Evolutionary conservation across 2,329 filamentous ascomycete species (phyloP).

Genomic region (Lecanicillium sp.): DNA sequence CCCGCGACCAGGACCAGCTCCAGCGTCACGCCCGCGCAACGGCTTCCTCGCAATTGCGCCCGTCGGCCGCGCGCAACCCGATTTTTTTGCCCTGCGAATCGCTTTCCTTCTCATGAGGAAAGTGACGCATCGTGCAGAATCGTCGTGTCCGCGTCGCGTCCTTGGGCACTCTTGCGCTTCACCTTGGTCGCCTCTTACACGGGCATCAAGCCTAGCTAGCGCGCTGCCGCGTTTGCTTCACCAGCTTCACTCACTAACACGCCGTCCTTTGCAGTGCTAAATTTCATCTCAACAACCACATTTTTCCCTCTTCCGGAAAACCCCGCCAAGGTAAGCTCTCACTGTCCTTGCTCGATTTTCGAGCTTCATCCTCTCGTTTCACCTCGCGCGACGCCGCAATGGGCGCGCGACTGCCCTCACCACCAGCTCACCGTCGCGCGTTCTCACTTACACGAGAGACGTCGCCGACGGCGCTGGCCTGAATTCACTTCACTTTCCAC

Average conservation of each 20-base stretch:
- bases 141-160: too few relatives aligned
- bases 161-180: conserved; percentile 2
- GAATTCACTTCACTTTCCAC: not conserved
- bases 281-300: conserved; percentile 5
- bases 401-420: conserved; percentile 5
- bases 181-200: conserved; percentile 3
- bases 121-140: not conserved
- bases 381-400: not conserved
- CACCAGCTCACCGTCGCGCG: conserved; percentile 5
- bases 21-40: conserved; percentile 11
- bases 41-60: conserved; percentile 18
- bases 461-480: not conserved
- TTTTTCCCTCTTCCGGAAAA: conserved; percentile 8
- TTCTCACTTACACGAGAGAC: too few relatives aligned
- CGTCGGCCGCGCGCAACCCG: conserved; percentile 16
- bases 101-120: conserved; percentile 5
- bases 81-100: conserved; percentile 17
- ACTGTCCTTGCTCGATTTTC: conserved; percentile 1
- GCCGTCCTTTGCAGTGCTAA: conserved; percentile 7
- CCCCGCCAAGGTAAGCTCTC: conserved; percentile 10
- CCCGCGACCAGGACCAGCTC: conserved; percentile 28
- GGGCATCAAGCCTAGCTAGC: conserved; percentile 3
- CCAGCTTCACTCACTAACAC: conserved; percentile 6
- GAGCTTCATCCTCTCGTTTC: not conserved
- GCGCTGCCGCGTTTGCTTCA: not conserved